Conservation (phyloP, 768 basidiomycete species). For the Amanita phalloides region DNA sequence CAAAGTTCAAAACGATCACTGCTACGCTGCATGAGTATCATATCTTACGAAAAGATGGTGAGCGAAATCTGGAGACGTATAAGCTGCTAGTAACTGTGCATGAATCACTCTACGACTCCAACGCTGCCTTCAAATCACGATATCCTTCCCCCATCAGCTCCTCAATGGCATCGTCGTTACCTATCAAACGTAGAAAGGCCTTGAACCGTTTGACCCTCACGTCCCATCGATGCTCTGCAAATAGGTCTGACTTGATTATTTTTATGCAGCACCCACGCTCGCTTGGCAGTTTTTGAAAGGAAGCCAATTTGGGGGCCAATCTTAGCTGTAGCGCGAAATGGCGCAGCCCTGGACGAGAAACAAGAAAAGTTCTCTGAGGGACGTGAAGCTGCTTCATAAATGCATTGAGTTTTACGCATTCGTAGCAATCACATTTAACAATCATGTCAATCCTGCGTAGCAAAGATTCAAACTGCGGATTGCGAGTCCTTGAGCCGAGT, state of each 20-base stretch:
- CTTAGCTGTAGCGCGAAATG: background rate
- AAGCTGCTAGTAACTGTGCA: too few species aligned
- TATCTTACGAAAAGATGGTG: too few species aligned
- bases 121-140: background rate
- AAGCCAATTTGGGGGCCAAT: background rate
- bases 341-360: background rate
- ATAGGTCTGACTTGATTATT: background rate
- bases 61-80: too few species aligned
- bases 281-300: background rate
- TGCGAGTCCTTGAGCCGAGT: too few species aligned
- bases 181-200: background rate
- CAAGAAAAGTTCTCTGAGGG: background rate
- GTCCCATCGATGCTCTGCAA: background rate
- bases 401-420: background rate
- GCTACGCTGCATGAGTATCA: too few species aligned
- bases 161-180: background rate
- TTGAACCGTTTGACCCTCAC: background rate
- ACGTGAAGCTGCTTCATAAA: background rate
- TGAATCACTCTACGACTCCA: background rate
- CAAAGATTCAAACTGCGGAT: too few species aligned
- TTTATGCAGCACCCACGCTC: background rate
- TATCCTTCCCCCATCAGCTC: background rate
- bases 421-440: background rate
- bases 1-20: too few species aligned
- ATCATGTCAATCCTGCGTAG: background rate